phyloP scores from a whole-genome alignment of 345 rosid species.

The Passiflora organensis region DNA sequence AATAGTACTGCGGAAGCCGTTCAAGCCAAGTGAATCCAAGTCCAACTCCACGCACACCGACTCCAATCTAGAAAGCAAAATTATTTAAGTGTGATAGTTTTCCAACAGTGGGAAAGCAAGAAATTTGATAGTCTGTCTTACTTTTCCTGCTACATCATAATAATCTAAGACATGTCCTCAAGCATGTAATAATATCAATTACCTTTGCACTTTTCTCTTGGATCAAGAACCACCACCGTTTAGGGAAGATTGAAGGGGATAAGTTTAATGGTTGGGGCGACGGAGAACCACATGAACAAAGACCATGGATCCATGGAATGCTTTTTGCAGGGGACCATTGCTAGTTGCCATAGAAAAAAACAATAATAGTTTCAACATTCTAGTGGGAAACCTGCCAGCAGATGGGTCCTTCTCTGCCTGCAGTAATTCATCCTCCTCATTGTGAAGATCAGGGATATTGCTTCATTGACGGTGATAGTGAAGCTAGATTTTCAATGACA shows the following conservation, averaged over 20 bases:
- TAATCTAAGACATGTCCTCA: no score
- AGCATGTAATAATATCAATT: no score
- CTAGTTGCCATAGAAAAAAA: conserved; percentile 6
- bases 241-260: neutral
- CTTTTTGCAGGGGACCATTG: conserved; percentile 9
- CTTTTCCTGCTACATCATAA: no score
- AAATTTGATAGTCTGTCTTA: no score
- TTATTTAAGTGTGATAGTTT: no score
- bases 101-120: no score
- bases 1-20: no score
- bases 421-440: neutral
- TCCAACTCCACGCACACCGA: no score
- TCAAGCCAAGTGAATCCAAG: no score
- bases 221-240: neutral
- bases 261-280: conserved; percentile 17
- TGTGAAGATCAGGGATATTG: neutral
- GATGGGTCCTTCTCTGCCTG: neutral
- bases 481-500: conserved; percentile 11
- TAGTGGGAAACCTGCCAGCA: neutral
- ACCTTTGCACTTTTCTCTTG: neutral
- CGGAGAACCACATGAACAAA: conserved; percentile 27
- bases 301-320: neutral
- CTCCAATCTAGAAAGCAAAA: no score
- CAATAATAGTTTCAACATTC: conserved; percentile 15
- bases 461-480: neutral